Percentiles rank a stretch among this genome's conserved stretches.
Evolutionary conservation across 305 asterid genomes (phyloP).

Genomic region (Fraxinus latifolia): DNA sequence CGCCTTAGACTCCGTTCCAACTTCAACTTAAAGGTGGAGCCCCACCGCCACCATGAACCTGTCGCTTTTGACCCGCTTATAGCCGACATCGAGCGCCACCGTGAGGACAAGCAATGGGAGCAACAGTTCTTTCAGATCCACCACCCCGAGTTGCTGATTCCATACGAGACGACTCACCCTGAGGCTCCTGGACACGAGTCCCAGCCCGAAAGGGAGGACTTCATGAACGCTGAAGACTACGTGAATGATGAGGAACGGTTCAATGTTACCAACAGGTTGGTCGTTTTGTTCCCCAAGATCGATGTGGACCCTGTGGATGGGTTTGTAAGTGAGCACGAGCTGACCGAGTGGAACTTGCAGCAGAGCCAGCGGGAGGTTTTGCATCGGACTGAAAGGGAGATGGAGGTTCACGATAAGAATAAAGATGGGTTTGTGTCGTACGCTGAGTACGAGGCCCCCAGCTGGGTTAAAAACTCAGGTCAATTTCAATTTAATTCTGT

Average conservation of each 20-base stretch:
- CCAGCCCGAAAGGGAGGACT: conserved; percentile 95
- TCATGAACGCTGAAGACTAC: conserved; percentile 86
- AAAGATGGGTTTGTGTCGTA: conserved; percentile 86
- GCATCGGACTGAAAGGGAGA: conserved; percentile 86
- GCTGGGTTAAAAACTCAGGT: conserved; percentile 74
- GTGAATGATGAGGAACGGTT: conserved; percentile 86
- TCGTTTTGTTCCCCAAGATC: conserved; percentile 76
- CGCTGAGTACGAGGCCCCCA: conserved; percentile 83
- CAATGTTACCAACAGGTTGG: conserved; percentile 80
- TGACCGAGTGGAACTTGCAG: conserved; percentile 77
- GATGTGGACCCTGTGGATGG: conserved; percentile 79
- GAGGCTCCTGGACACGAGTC: conserved; percentile 58
- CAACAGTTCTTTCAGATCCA: conserved; percentile 49
- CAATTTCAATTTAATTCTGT: background rate
- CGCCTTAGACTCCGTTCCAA: conserved; percentile 83
- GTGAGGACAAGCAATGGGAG: conserved; percentile 90
- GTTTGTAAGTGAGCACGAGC: conserved; percentile 57
- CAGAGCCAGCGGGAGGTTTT: conserved; percentile 74
- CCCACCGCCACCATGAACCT: conserved; percentile 39
- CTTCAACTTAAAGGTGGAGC: conserved; percentile 54
- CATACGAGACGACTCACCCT: conserved; percentile 27
- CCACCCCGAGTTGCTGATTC: conserved; percentile 41
- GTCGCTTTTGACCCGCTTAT: conserved; percentile 80
- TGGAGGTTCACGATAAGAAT: conserved; percentile 85
- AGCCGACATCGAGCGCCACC: conserved; percentile 75